Evolutionary conservation across 1,139 yeast species (phyloP), one percentile per base, ranked within the genome.

Genomic region (Blastobotrys arbuscula): DNA sequence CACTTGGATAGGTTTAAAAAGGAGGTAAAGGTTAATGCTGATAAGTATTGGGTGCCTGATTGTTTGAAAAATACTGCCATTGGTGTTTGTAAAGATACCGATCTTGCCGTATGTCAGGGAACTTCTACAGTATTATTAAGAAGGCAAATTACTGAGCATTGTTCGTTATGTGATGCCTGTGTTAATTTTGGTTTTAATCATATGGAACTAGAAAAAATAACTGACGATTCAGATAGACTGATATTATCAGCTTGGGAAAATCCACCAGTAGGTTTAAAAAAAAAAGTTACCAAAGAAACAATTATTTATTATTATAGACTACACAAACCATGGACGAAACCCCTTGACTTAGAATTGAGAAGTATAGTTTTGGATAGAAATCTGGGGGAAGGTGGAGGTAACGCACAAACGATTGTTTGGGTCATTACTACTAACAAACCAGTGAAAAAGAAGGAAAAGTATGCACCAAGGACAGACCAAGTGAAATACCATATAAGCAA

Each of bases 31-130:
- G 9, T n/a, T 19, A 24, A 36, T n/a, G 5, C 6, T 3, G n/a
- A 13, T 19, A 5, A 2, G 23, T 36, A 20, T 24, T 36, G 39
- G 39, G 39, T 36, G 13, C 39, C 39, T 13, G 23, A 16, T 3
- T n/a, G 24, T 24, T 19, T 39, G 18, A 30, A 12, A 15, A n/a
- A 20, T 6, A 39, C 42, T 15, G 31, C 31, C 5, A 39, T 39
- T 3, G 31, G 42, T 28, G 19, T 39, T 21, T 21, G 31, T 23
- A 20, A n/a, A 5, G 9, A 23, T 8, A 12, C 31, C 3, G 8
- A 23, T 2, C 19, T 39, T 7, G 42, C 42, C n/a, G 42, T 39
- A 12, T 39, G 42, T 39, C 42, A 39, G 2, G 30, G 21, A 15
- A n/a, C 31, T n/a, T 15, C 26, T 4, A 39, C 42, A 12, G 31